These are phyloP conservation scores for Hygrophorus russula DNA, from an alignment of 768 basidiomycete species.

Conservation along the genomic window DNA sequence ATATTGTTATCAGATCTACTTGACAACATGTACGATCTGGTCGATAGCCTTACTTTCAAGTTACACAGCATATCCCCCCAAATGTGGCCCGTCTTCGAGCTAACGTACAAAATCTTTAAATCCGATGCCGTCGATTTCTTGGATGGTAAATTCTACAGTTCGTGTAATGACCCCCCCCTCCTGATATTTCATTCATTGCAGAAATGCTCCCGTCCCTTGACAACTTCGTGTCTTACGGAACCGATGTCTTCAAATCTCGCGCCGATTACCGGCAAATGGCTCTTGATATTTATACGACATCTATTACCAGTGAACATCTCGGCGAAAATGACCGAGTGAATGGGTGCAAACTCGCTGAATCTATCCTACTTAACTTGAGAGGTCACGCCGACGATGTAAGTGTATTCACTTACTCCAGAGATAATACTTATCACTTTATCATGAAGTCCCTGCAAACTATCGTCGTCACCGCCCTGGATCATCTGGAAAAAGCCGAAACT, in stretches of 20 bases:
- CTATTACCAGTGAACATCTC: slow-evolving; percentile 56
- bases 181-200: slow-evolving; percentile 14
- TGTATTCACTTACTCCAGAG: slow-evolving; percentile 2
- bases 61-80: slow-evolving; percentile 60
- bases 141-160: slow-evolving; percentile 42
- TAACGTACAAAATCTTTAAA: slow-evolving; percentile 77
- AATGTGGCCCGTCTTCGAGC: slow-evolving; percentile 84
- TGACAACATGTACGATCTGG: slow-evolving; percentile 79
- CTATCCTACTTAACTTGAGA: slow-evolving; percentile 67
- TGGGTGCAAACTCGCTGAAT: slow-evolving; percentile 79
- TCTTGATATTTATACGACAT: slow-evolving; percentile 73
- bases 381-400: slow-evolving; percentile 72
- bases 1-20: slow-evolving; percentile 49
- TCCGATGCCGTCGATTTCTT: slow-evolving; percentile 77
- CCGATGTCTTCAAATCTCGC: slow-evolving; percentile 60
- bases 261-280: slow-evolving; percentile 71
- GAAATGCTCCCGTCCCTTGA: slow-evolving; percentile 85
- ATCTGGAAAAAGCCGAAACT: slow-evolving; percentile 54
- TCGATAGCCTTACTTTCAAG: slow-evolving; percentile 80
- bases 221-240: slow-evolving; percentile 81
- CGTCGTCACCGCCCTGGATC: slow-evolving; percentile 46
- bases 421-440: slow-evolving; percentile 1
- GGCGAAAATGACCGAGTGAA: slow-evolving; percentile 80
- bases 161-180: neutral
- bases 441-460: slow-evolving; percentile 53